Conservation (phyloP, 1,284 basidiomycete species). For the Apiotrichum porosum region DNA sequence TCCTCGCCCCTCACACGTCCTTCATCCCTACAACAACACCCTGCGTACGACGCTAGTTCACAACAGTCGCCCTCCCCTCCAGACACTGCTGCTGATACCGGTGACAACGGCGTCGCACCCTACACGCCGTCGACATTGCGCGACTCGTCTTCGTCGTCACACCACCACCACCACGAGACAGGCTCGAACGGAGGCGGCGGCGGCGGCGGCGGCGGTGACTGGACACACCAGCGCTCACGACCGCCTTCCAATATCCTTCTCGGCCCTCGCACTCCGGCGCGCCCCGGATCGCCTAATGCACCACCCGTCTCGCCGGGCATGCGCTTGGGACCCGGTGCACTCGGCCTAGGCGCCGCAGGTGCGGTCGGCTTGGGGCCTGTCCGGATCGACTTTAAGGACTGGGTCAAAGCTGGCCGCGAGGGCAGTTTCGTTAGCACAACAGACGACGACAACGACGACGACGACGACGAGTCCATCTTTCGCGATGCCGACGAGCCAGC, state of each 20-base stretch:
- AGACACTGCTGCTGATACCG: too few species aligned
- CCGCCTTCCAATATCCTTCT: neutral
- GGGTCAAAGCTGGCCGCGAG: conserved; percentile 20
- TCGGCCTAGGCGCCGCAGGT: conserved; percentile 4
- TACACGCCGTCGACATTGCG: too few species aligned
- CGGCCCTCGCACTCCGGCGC: neutral
- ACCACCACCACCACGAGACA: neutral
- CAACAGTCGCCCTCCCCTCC: too few species aligned
- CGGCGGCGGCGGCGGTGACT: too few species aligned
- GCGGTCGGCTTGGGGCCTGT: conserved; percentile 15
- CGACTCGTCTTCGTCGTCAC: too few species aligned
- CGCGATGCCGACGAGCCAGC: too few species aligned
- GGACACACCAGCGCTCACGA: neutral
- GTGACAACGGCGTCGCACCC: too few species aligned
- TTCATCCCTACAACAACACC: neutral
- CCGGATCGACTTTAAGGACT: conserved; percentile 23
- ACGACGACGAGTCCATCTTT: too few species aligned
- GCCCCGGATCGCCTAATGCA: conserved; percentile 3
- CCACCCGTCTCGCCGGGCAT: conserved; percentile 2
- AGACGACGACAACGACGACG: conserved; percentile 1
- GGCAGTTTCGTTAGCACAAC: neutral
- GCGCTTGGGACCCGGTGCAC: neutral
- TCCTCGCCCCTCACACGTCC: neutral
- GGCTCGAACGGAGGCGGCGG: too few species aligned
- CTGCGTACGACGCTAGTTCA: too few species aligned